Conservation (phyloP, 1,284 basidiomycete species). For the Sanghuangporus weigelae region DNA sequence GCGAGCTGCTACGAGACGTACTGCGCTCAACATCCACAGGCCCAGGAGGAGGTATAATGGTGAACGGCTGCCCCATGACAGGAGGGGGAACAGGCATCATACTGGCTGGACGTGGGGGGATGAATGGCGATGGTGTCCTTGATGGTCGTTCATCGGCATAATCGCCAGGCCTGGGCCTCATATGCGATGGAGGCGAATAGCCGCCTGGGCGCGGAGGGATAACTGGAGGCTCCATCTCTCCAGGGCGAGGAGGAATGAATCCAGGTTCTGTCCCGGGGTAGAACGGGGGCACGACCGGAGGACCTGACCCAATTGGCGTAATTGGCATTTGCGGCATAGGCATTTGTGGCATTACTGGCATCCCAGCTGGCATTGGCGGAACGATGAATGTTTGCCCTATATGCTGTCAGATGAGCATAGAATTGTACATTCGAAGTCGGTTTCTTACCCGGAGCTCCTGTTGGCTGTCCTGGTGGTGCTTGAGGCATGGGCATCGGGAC, state of each 20-base stretch:
- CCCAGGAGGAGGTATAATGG: neutral
- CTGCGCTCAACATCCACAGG: neutral
- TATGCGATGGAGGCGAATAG: neutral
- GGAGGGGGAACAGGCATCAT: conserved; percentile 10
- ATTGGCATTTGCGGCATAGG: neutral
- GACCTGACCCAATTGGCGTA: neutral
- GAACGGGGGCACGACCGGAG: conserved; percentile 13
- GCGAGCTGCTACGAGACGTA: neutral
- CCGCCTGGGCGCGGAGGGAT: conserved; percentile 2
- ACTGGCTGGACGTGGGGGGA: conserved; percentile 7
- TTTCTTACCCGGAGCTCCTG: neutral
- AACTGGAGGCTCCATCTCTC: neutral
- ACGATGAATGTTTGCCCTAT: conserved; percentile 16
- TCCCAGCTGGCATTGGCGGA: conserved; percentile 2
- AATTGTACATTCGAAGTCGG: neutral
- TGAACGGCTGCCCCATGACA: neutral
- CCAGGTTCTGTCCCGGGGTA: neutral
- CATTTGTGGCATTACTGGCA: neutral
- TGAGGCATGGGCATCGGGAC: conserved; percentile 1
- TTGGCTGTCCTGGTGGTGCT: conserved; percentile 4
- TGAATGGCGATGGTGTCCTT: conserved; percentile 6
- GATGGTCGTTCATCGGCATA: neutral
- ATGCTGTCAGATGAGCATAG: neutral
- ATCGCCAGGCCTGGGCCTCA: neutral
- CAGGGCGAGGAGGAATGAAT: conserved; percentile 11